Conservation (phyloP, 345 rosid genomes). For the Rhizophora apiculata region DNA sequence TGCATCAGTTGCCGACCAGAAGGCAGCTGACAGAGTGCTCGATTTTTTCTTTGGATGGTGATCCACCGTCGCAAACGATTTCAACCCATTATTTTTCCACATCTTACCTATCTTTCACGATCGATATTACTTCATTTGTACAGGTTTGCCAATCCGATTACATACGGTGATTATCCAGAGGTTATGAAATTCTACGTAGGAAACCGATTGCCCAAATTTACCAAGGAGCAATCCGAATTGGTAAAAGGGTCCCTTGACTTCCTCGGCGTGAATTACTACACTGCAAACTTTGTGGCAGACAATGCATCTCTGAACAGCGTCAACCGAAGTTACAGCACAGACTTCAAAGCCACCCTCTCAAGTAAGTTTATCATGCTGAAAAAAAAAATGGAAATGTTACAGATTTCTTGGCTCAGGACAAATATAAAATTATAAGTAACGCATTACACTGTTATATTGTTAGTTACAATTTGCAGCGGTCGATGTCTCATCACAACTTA, state of each 20-base stretch:
- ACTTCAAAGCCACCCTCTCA: constrained; percentile 15
- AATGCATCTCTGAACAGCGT: background rate
- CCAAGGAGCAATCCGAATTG: constrained; percentile 37
- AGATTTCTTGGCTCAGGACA: no score
- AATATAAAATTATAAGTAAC: no score
- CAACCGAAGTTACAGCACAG: constrained; percentile 29
- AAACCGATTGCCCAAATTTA: constrained; percentile 52
- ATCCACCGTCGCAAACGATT: background rate
- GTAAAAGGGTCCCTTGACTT: constrained; percentile 54
- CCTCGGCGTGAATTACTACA: constrained; percentile 56
- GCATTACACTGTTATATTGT: no score
- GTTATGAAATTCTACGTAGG: constrained; percentile 47
- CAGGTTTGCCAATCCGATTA: constrained; percentile 54
- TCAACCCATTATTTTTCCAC: background rate
- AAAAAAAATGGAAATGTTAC: no score
- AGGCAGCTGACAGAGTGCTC: constrained; percentile 11
- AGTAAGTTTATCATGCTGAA: constrained; percentile 10
- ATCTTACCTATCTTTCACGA: background rate
- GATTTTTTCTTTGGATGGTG: constrained; percentile 28
- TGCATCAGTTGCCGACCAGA: constrained; percentile 6
- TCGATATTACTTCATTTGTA: background rate
- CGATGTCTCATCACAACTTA: no score
- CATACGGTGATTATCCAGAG: constrained; percentile 55
- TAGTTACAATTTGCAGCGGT: no score
- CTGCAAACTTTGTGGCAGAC: constrained; percentile 35